Base-by-base conservation (phyloP, 345 rosid genomes). In the Melaleuca alternifolia region DNA sequence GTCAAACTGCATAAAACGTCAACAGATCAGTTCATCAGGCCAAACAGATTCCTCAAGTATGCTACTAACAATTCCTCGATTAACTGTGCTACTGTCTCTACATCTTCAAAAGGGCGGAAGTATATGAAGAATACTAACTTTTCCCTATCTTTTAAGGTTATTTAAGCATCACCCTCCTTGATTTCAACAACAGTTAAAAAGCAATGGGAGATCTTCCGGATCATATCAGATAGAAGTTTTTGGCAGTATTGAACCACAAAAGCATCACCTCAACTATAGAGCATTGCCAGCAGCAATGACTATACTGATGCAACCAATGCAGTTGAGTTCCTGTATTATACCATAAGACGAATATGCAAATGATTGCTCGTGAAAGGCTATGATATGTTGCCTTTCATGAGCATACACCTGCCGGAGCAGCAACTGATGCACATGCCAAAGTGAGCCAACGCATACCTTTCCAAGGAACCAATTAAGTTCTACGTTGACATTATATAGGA, bases 1-100 rank as follows among this genome's bases (percentile, higher is more conserved):
- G 85, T 97, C 96, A 88, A 97, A 95, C 99, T 97, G 97, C 87
- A 89, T 86, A 84, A 88, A 56, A 20, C 33, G 51, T 50, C 59
- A 41, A 9, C 48, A 90, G 54, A 81, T 84, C 85, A 87, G 87
- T 61, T 59, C 41, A 83, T n/a, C 53, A 50, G 59, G 51, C 26
- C 18, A 51, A 84, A 86, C 61, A 71, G 79, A 71, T 33, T 71
- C 79, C 79, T 33, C 24, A 71, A 71, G 46, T 30, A 33, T 18
- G 24, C 33, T 33, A 71, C 46, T 71, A 71, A 33, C 18, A 23
- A 71, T 71, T 71, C 79, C 79, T 71, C 13, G 0, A 71, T 11
- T 18, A 50, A 54, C 50, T 24, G 30, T 84, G 65, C 46, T 16
- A 83, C 23, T 52, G 46, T 16, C 26, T 83, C 76, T 37, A 71